These are phyloP conservation scores for Aspergillus oerlinghausenensis DNA, from an alignment of 2,329 filamentous ascomycete genomes.

Conservation along the genomic window DNA sequence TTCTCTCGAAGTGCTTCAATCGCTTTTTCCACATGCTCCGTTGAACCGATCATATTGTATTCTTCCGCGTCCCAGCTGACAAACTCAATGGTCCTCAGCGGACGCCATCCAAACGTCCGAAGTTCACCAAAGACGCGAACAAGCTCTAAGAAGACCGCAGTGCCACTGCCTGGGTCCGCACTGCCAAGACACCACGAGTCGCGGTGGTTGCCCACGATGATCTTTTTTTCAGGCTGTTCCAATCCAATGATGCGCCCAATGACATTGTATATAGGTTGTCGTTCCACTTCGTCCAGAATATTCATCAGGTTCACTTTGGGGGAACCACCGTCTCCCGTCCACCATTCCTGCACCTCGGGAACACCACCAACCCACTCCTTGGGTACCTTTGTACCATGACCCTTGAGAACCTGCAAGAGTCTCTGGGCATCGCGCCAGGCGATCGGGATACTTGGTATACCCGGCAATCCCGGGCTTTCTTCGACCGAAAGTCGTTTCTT, in stretches of 20 bases:
- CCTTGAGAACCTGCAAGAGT: constrained; percentile 70
- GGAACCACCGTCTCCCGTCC: constrained; percentile 71
- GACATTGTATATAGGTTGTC: constrained; percentile 88
- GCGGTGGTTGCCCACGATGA: constrained; percentile 89
- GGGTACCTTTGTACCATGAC: constrained; percentile 65
- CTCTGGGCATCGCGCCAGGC: constrained; percentile 84
- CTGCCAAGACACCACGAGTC: constrained; percentile 91
- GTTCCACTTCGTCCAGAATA: constrained; percentile 74
- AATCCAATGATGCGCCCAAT: constrained; percentile 78
- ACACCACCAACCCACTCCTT: constrained; percentile 72
- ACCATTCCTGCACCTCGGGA: constrained; percentile 72
- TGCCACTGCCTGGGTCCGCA: constrained; percentile 79
- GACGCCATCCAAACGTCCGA: constrained; percentile 73
- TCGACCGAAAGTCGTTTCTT: constrained; percentile 62
- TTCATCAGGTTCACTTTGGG: constrained; percentile 80
- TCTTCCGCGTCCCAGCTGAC: constrained; percentile 93
- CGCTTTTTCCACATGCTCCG: constrained; percentile 88
- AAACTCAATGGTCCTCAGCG: constrained; percentile 91
- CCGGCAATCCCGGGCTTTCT: constrained; percentile 66
- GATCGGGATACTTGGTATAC: constrained; percentile 85
- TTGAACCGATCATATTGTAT: constrained; percentile 91
- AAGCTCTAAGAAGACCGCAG: constrained; percentile 86
- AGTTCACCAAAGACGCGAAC: constrained; percentile 80
- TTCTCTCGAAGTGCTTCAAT: constrained; percentile 67
- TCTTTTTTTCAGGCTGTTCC: constrained; percentile 75